Evolutionary conservation across 352 stramenopile species (phyloP), one percentile per base, ranked within the genome.

Genomic region (Globisporangium okanoganense): DNA sequence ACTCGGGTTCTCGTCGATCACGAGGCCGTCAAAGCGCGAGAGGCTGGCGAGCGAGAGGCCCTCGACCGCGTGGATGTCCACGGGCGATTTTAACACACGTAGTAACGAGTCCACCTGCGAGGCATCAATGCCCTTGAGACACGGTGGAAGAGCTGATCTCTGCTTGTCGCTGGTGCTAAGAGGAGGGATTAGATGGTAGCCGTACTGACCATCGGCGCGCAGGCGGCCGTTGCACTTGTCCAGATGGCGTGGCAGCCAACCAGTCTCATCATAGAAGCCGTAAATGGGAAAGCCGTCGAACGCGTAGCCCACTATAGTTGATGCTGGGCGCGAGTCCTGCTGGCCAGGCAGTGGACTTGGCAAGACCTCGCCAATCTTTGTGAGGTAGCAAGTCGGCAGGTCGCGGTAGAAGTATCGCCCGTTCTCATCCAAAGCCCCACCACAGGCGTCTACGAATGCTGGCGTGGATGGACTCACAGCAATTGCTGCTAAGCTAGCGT

Each of bases 251-350:
- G 52, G 38, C n/a, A 87, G 27, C 1, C 75, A 16, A 5, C 76
- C 75, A 5, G 64, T 62, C 59, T 88, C 76, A 45, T 86, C 64
- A 12, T 75, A 86, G 12, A 69, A 79, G 2, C 70, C 73, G 24
- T 83, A 86, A 16, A 92, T 60, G 1, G 82, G 78, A 13, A 78
- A 79, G 0, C 82, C 82, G 62, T 92, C 82, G 8, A 92, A 72
- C 0, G 76, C 78, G 29, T 86, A 92, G 1, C 74, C 82, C 6
- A 92, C 47, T 24, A 79, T 54, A 2, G 71, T 45, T 8, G 79
- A 82, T 41, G 69, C 45, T 22, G 38, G 50, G 7, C 43, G 52
- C 8, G 24, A 9, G 0, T 12, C 4, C 5, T 55, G 13, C 18
- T 25, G 29, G 25, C 8, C 9, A 18, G 5, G 10, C 18, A n/a